Evolutionary conservation across 306 rosid species (phyloP).

Genomic region (Potentilla sterilis): DNA sequence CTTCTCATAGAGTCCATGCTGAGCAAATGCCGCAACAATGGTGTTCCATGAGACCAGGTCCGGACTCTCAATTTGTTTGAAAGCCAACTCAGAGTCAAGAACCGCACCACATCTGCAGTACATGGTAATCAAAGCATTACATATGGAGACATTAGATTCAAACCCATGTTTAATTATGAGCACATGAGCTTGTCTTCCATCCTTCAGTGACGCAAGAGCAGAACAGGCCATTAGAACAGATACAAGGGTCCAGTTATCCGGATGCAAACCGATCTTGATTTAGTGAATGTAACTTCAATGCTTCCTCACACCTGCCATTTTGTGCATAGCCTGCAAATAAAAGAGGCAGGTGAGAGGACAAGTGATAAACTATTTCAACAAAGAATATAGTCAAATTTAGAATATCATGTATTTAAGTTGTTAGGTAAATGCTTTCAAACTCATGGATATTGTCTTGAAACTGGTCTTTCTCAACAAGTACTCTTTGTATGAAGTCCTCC

Average conservation of each 20-base stretch:
- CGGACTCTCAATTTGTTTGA: conserved; percentile 39
- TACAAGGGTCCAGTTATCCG: conserved; percentile 44
- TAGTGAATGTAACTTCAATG: conserved; percentile 38
- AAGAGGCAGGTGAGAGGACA: background rate
- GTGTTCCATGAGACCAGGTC: conserved; percentile 51
- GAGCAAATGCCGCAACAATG: conserved; percentile 49
- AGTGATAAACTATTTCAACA: background rate
- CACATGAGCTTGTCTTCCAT: conserved; percentile 36
- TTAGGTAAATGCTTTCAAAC: background rate
- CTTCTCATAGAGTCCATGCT: conserved; percentile 48
- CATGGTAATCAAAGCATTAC: conserved; percentile 45
- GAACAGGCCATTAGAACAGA: conserved; percentile 48
- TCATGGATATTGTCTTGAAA: no score
- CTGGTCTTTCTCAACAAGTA: no score
- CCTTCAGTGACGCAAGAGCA: conserved; percentile 38
- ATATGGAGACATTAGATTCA: conserved; percentile 1
- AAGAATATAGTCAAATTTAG: background rate
- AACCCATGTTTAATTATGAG: conserved; percentile 10
- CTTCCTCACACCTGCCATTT: conserved; percentile 50
- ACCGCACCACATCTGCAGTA: conserved; percentile 49
- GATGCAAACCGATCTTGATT: conserved; percentile 39
- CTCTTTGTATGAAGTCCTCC: background rate
- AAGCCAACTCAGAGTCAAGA: conserved; percentile 33
- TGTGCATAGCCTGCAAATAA: conserved; percentile 43
- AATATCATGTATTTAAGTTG: background rate